These are phyloP conservation scores for Diaporthe batatas DNA, from an alignment of 2,329 filamentous ascomycete species.

Conservation along the genomic window DNA sequence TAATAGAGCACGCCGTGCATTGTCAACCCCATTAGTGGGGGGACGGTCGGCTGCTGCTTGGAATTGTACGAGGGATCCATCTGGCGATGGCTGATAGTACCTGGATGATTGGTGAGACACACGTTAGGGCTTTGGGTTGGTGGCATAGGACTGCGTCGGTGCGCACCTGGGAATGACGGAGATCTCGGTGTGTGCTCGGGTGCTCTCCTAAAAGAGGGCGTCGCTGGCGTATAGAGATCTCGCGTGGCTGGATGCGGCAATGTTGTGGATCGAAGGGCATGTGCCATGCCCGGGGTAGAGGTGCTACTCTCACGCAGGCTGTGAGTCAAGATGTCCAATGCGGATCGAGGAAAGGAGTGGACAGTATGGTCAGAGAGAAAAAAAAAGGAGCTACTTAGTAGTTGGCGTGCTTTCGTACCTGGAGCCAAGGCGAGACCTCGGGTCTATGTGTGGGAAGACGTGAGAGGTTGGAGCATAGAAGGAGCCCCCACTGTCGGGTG, in stretches of 20 bases:
- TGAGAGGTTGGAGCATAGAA: slow-evolving; percentile 63
- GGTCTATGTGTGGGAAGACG: slow-evolving; percentile 63
- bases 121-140: slow-evolving; percentile 64
- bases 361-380: slow-evolving; percentile 30
- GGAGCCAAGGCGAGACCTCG: slow-evolving; percentile 66
- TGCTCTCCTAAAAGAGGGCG: slow-evolving; percentile 64
- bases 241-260: slow-evolving; percentile 66
- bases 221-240: slow-evolving; percentile 66
- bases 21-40: slow-evolving; percentile 65
- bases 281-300: slow-evolving; percentile 69
- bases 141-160: slow-evolving; percentile 67
- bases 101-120: slow-evolving; percentile 53
- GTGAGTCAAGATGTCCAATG: slow-evolving; percentile 51
- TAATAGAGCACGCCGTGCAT: slow-evolving; percentile 74
- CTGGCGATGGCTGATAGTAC: slow-evolving; percentile 52
- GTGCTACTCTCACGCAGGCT: slow-evolving; percentile 57
- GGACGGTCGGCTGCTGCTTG: slow-evolving; percentile 61
- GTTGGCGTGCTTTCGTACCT: slow-evolving; percentile 61
- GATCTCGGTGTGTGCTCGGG: slow-evolving; percentile 66
- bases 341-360: slow-evolving; percentile 26
- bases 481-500: slow-evolving; percentile 60
- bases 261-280: slow-evolving; percentile 66
- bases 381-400: slow-evolving; percentile 19
- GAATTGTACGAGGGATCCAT: slow-evolving; percentile 63
- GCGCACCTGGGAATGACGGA: slow-evolving; percentile 61